Base-by-base conservation (phyloP, 306 rosid genomes). In the Vachellia collinsii region DNA sequence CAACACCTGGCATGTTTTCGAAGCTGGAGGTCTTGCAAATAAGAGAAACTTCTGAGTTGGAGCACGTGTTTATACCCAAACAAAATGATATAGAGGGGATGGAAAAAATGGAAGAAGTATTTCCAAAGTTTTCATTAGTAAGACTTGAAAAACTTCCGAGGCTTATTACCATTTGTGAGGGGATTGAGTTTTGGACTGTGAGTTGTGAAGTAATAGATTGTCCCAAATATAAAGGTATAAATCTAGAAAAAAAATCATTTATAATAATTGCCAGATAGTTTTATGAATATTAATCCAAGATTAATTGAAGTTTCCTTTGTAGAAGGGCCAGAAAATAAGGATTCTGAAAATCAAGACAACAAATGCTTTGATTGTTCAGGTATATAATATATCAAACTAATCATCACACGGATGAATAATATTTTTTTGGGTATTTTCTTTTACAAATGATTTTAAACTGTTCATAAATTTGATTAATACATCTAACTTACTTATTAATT, bases 11-110 rank as follows among this genome's bases (percentile, higher is more conserved):
- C 1, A 8, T 8, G 29, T 20, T 66, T 37, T 48, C 72, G 19
- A 8, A 38, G 22, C 5, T 38, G 12, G 0, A 0, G 0, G 0
- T 0, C 0, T 66, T 66, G 72, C 0, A 1, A 66, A 38, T 66
- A 8, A 14, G 16, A 7, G 72, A 38, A 37, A 14, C 16, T 7
- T 8, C 14, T 6, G 14, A 38, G 48, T 7, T 66, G 0, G 72
- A 66, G 72, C 3, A 39, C 3, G 29, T 39, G 17, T 66, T 66
- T 11, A 66, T 0, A 8, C 11, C 14, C 48, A 43, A 38, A 38
- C 25, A 38, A 19, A 7, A 19, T 39, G 16, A 39, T 39, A 66
- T n/a, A 3, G 7, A 9, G 29, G 38, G 19, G 11, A 53, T 19
- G 61, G 23, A 3, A 3, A 8, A 0, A 16, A 48, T 16, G n/a